Base-by-base conservation (phyloP, 805 yeast species). In the Starmerella sp. region DNA sequence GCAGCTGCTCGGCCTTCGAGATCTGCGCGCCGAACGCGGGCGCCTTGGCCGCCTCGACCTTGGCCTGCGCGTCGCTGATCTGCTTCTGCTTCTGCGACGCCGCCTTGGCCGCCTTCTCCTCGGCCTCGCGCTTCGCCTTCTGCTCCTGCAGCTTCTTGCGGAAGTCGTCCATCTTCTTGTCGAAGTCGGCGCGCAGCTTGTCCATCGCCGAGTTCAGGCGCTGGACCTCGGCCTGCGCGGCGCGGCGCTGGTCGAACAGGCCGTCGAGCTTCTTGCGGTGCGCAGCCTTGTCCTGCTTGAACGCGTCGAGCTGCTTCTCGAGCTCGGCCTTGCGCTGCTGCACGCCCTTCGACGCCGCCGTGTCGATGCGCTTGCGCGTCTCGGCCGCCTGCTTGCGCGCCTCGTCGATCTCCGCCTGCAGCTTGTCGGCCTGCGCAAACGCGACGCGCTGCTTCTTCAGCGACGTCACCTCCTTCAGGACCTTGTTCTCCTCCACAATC, bases 11-110 rank as follows among this genome's bases (percentile, higher is more conserved):
- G 65, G 93, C 85, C 59, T 83, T 75, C 61, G 77, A 76, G 64
- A 91, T 83, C 72, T 93, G 95, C 46, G 73, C 73, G 56, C 83
- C 80, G 72, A 84, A 90, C 31, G 97, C 97, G 32, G 97, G 96
- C 63, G 72, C 72, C 45, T 71, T 70, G 31, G 85, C 80, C 48
- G 89, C 89, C 59, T 81, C 85, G 52, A 81, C 77, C 74, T 86
- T 79, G 65, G 80, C 80, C 66, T 79, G 75, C 63, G 86, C 87
- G 54, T 83, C 84, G 64, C 76, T 81, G 71, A 76, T 77, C 68
- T 77, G 73, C 65, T 76, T 76, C 61, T 72, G 75, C 60, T 74
- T 65, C 66, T 71, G 73, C 61, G 71, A 65, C 66, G 78, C 77
- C 68, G 77, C 79, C 65, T 75, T 74, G 65, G 76, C 79, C 67